A percentile compares a stretch with the other conserved stretches of the same genome.
Evolutionary conservation across 2,329 filamentous ascomycete species (phyloP).

Genomic region (Fusarium xyrophilum): DNA sequence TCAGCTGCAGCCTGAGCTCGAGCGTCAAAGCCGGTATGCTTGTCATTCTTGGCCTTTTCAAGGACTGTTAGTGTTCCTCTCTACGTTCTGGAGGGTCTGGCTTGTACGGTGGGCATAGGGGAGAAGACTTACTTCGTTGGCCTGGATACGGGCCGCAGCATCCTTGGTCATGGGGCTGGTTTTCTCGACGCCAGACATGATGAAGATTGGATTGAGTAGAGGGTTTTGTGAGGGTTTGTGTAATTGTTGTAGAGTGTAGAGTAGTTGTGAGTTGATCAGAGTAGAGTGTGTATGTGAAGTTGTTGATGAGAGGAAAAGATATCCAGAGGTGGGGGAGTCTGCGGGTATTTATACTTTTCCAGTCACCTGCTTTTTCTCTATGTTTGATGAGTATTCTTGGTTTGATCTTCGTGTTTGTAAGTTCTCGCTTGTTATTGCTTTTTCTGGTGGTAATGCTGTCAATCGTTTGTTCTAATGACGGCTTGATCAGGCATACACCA

Average conservation of each 20-base stretch:
- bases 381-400: not conserved
- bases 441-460: not conserved
- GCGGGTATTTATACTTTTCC: conserved; percentile 19
- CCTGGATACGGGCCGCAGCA: conserved; percentile 10
- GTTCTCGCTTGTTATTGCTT: not conserved
- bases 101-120: no score
- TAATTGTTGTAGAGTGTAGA: not conserved
- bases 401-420: not conserved
- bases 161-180: conserved; percentile 7
- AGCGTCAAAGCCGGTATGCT: conserved; percentile 1
- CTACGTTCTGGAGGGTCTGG: not conserved
- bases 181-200: conserved; percentile 7
- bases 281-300: not conserved
- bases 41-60: conserved; percentile 7
- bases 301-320: not conserved
- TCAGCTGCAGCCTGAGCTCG: conserved; percentile 6
- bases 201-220: not conserved
- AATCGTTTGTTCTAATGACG: not conserved
- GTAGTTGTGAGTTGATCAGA: not conserved
- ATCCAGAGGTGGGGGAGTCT: not conserved
- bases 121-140: not conserved
- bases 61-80: not conserved
- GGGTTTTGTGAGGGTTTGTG: not conserved
- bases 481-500: not conserved
- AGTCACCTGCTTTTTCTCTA: not conserved